Evolutionary conservation across 2,329 filamentous ascomycete genomes (phyloP).

Genomic region (Chaetomiaceae sp.): DNA sequence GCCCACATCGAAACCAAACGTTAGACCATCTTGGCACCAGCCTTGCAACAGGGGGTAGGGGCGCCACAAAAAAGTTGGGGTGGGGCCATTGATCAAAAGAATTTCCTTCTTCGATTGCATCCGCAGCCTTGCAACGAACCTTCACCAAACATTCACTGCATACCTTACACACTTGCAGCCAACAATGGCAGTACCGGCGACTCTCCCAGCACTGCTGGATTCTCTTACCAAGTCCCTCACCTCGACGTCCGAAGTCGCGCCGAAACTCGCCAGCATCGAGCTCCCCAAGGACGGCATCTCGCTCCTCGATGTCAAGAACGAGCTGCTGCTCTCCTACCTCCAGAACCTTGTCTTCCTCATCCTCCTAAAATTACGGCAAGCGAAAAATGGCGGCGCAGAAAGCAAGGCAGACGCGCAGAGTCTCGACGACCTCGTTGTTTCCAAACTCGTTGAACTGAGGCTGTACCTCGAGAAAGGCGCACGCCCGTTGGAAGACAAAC

Average conservation of each 20-base stretch:
- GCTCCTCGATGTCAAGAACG: constrained; percentile 91
- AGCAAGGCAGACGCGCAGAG: constrained; percentile 36
- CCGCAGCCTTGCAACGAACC: neutral
- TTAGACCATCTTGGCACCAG: constrained; percentile 2
- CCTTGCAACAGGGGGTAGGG: no score
- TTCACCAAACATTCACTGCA: neutral
- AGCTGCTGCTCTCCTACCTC: constrained; percentile 91
- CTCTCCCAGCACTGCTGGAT: constrained; percentile 44
- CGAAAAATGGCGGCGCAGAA: constrained; percentile 28
- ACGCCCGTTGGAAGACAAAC: constrained; percentile 77
- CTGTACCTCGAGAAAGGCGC: constrained; percentile 92
- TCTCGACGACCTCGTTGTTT: constrained; percentile 64
- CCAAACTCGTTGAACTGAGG: constrained; percentile 86
- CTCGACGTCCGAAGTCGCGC: constrained; percentile 62
- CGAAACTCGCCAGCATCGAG: constrained; percentile 57
- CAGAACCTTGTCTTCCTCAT: constrained; percentile 90
- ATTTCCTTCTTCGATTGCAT: neutral
- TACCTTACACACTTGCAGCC: no score
- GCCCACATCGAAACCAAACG: no score
- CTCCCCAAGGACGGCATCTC: constrained; percentile 86
- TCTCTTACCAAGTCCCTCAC: constrained; percentile 55
- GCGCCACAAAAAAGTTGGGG: constrained; percentile 12
- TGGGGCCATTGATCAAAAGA: constrained; percentile 2
- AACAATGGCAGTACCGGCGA: constrained; percentile 29
- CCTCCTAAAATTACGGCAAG: constrained; percentile 69